Evolutionary conservation across 2,329 filamentous ascomycete genomes (phyloP).

Genomic region (Beauveria sp.): DNA sequence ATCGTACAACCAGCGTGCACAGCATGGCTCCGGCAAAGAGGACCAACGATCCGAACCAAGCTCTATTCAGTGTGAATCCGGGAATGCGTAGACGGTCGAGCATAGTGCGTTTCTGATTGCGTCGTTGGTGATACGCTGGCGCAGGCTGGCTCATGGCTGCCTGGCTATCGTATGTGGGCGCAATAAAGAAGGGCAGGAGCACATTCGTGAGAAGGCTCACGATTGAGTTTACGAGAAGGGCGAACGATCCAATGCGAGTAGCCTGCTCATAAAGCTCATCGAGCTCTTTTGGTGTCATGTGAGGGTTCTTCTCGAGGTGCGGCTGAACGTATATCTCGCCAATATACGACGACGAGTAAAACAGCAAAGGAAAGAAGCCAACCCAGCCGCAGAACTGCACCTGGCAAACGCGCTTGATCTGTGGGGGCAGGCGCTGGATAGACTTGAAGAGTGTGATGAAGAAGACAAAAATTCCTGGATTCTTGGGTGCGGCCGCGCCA

Average conservation of each 20-base stretch:
- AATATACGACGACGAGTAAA: conserved; percentile 91
- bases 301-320: conserved; percentile 65
- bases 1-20: conserved; percentile 69
- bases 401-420: conserved; percentile 73
- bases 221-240: conserved; percentile 79
- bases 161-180: conserved; percentile 62
- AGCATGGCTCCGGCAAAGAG: conserved; percentile 78
- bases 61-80: conserved; percentile 76
- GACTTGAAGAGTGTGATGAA: conserved; percentile 72
- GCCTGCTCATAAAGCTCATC: conserved; percentile 75
- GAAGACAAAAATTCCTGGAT: conserved; percentile 65
- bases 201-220: conserved; percentile 77
- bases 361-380: conserved; percentile 91
- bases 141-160: conserved; percentile 21
- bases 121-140: conserved; percentile 17
- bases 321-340: conserved; percentile 89
- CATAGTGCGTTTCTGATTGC: conserved; percentile 31
- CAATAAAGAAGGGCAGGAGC: conserved; percentile 76
- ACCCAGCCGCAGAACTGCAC: conserved; percentile 87
- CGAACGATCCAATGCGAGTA: conserved; percentile 81
- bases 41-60: conserved; percentile 81
- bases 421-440: conserved; percentile 69
- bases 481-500: conserved; percentile 49
- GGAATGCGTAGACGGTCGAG: conserved; percentile 65
- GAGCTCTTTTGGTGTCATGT: conserved; percentile 69